Evolutionary conservation across 441 rosid species (phyloP).

Genomic region (Corymbia citriodora): DNA sequence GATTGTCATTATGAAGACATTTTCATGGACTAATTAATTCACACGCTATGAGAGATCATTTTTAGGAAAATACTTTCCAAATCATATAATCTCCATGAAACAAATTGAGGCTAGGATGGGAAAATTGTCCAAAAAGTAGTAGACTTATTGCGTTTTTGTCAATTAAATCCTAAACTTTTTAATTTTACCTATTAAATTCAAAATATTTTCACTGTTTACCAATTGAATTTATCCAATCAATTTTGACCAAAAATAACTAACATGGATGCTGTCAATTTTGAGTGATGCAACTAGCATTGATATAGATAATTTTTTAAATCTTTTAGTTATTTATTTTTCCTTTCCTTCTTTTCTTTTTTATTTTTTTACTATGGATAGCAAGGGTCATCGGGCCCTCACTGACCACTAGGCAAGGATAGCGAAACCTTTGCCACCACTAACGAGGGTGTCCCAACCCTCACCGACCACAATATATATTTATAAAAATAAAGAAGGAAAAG

Average conservation of each 20-base stretch:
- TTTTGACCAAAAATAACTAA: no score
- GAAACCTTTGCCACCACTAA: background rate
- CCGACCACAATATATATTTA: no score
- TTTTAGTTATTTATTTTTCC: no score
- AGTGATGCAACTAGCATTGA: accelerated
- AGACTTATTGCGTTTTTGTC: background rate
- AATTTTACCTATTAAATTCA: no score
- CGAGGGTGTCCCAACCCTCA: no score
- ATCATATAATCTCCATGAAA: background rate
- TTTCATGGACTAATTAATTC: background rate
- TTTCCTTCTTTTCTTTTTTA: no score
- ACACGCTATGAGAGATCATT: no score
- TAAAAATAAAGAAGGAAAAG: no score
- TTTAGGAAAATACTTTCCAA: no score
- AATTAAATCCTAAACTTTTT: no score
- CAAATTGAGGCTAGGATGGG: background rate
- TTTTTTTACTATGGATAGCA: background rate
- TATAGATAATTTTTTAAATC: accelerated
- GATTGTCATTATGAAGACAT: background rate
- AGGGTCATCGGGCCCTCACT: accelerated
- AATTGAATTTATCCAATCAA: no score
- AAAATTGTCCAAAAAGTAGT: background rate
- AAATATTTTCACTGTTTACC: no score
- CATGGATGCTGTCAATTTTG: accelerated
- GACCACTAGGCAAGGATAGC: accelerated